Conservation (phyloP, 352 stramenopile species). For the Bremia lactucae region DNA sequence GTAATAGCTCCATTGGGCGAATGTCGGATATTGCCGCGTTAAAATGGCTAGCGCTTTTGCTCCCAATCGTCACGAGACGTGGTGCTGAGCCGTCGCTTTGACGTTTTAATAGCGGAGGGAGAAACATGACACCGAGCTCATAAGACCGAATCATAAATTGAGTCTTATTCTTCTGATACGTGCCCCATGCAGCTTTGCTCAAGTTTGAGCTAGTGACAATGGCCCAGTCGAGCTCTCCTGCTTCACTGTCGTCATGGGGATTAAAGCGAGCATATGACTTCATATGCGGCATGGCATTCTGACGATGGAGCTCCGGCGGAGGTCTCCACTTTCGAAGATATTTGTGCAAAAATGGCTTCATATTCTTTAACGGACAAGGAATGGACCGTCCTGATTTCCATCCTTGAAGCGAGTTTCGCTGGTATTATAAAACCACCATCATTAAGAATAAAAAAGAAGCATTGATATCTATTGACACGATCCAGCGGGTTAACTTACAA, state of each 20-base stretch:
- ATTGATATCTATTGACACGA: no score
- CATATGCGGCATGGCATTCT: constrained; percentile 79
- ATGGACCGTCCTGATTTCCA: constrained; percentile 62
- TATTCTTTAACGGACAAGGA: constrained; percentile 73
- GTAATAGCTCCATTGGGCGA: constrained; percentile 18
- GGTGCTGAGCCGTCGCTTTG: background rate
- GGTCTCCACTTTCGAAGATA: constrained; percentile 73
- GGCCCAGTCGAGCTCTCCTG: constrained; percentile 46
- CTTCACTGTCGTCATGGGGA: constrained; percentile 11
- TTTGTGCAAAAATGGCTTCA: constrained; percentile 82
- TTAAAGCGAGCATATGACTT: constrained; percentile 69
- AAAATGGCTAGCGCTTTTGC: constrained; percentile 11
- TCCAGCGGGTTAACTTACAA: no score
- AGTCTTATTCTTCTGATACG: constrained; percentile 56
- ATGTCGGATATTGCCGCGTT: constrained; percentile 1
- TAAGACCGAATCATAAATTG: constrained; percentile 82
- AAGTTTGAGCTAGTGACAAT: constrained; percentile 76
- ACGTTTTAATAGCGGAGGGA: constrained; percentile 24
- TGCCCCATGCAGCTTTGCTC: constrained; percentile 74
- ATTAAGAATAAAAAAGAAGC: background rate
- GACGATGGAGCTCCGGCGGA: constrained; percentile 34
- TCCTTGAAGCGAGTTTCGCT: constrained; percentile 74
- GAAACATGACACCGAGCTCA: constrained; percentile 68
- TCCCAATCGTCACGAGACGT: constrained; percentile 29
- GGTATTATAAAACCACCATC: background rate